Evolutionary conservation across 805 yeast species (phyloP).

Genomic region (Metschnikowia gelsemii): DNA sequence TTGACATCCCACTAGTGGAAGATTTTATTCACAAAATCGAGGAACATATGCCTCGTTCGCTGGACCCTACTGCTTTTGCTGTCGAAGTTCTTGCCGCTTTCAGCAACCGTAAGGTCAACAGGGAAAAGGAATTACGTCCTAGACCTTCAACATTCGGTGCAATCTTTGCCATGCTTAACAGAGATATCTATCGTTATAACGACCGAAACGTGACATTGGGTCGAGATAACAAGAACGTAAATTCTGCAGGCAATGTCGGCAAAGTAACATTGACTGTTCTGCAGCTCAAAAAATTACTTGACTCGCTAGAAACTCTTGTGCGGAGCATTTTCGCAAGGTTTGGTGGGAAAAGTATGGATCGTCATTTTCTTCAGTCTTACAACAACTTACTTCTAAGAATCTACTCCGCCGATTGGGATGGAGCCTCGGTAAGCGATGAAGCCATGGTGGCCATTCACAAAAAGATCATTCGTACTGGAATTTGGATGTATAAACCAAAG

Average conservation of each 20-base stretch:
- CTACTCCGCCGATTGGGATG: constrained; percentile 29
- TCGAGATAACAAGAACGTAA: constrained; percentile 11
- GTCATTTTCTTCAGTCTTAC: constrained; percentile 24
- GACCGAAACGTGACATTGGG: constrained; percentile 29
- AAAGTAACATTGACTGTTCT: constrained; percentile 24
- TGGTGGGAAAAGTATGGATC: constrained; percentile 15
- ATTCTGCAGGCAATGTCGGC: constrained; percentile 27
- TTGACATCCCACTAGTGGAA: constrained; percentile 35
- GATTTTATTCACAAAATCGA: constrained; percentile 35
- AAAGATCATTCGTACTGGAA: constrained; percentile 29
- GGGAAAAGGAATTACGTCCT: constrained; percentile 20
- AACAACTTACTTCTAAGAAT: constrained; percentile 27
- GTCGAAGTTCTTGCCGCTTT: constrained; percentile 30
- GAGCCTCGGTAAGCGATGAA: constrained; percentile 15
- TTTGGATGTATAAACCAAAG: constrained; percentile 30
- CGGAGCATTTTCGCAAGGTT: constrained; percentile 23
- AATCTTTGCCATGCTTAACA: constrained; percentile 29
- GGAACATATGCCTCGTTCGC: constrained; percentile 23
- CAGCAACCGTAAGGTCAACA: constrained; percentile 18
- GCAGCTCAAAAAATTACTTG: constrained; percentile 26
- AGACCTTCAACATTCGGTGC: constrained; percentile 31
- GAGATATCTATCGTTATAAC: constrained; percentile 29
- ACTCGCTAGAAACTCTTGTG: constrained; percentile 25
- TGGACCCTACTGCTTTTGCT: constrained; percentile 24
- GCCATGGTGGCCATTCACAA: constrained; percentile 25